These are phyloP conservation scores for Crithidia sp. DNA, from an alignment of 208 protist genomes.

Conservation along the genomic window DNA sequence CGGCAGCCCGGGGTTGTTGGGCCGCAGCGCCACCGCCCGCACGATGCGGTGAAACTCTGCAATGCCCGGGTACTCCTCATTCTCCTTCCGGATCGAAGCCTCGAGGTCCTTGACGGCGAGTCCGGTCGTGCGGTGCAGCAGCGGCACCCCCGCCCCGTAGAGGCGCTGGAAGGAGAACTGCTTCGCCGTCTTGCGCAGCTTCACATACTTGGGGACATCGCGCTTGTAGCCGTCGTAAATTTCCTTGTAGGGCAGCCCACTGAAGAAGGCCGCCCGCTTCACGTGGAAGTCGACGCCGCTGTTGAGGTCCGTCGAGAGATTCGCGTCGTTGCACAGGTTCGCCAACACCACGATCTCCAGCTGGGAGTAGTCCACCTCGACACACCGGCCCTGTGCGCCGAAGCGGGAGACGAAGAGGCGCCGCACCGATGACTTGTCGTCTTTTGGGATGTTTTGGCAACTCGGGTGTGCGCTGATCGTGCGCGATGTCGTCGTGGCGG, in stretches of 20 bases:
- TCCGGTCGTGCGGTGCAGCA: conserved; percentile 89
- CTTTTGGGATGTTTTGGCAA: conserved; percentile 90
- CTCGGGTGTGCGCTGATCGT: conserved; percentile 86
- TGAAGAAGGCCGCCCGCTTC: conserved; percentile 86
- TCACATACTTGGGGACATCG: conserved; percentile 63
- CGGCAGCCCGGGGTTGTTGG: conserved; percentile 84
- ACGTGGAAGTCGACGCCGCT: conserved; percentile 89
- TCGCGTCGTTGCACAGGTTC: conserved; percentile 70
- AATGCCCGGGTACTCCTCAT: conserved; percentile 83
- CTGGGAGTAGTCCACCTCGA: conserved; percentile 93
- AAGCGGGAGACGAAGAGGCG: conserved; percentile 86
- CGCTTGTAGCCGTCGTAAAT: conserved; percentile 75
- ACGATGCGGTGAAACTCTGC: conserved; percentile 69
- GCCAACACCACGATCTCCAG: conserved; percentile 88
- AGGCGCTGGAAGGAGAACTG: conserved; percentile 92
- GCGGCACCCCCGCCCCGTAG: conserved; percentile 81
- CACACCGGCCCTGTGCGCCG: conserved; percentile 70
- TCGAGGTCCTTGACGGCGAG: conserved; percentile 76
- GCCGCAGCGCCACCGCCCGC: conserved; percentile 74
- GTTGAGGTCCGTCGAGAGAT: conserved; percentile 70
- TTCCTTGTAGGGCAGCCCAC: conserved; percentile 78
- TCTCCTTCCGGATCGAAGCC: conserved; percentile 68
- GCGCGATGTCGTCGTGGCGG: conserved; percentile 77
- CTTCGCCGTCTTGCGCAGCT: conserved; percentile 87
- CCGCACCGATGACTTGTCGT: conserved; percentile 81